phyloP scores from a whole-genome alignment of 2,329 filamentous ascomycete species.

The Alternaria triticina region DNA sequence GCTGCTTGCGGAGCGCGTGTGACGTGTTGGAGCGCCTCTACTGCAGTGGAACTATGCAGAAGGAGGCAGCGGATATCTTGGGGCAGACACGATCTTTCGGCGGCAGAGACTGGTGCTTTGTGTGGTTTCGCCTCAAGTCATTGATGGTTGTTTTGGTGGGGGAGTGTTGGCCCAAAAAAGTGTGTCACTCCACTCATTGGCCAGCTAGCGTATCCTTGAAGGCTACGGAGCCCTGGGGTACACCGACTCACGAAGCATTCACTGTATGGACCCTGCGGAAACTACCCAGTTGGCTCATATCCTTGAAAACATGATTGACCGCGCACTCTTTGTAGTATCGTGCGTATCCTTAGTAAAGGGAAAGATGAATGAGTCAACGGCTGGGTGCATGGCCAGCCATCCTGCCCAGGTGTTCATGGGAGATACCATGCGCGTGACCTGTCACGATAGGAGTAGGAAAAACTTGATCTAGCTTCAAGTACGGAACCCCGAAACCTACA shows the following conservation, averaged over 20 bases:
- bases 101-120: constrained; percentile 5
- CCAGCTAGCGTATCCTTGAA: not conserved
- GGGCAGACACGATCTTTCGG: not conserved
- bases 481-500: not conserved
- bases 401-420: not conserved
- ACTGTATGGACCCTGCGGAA: not conserved
- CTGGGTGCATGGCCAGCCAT: not conserved
- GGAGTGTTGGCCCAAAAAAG: not conserved
- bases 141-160: constrained; percentile 23
- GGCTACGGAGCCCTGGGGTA: not conserved
- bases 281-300: not conserved
- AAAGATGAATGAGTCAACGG: not conserved
- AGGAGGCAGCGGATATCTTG: not conserved
- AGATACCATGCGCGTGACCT: not conserved
- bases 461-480: not conserved
- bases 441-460: not conserved
- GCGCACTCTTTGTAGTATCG: not conserved
- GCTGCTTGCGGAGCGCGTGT: constrained; percentile 10
- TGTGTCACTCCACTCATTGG: not conserved
- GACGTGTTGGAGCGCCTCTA: constrained; percentile 13
- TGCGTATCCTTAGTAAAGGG: not conserved
- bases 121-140: constrained; percentile 15
- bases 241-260: not conserved
- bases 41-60: constrained; percentile 7
- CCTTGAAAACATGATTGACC: not conserved